A percentile compares a stretch with the other conserved stretches of the same genome.
phyloP scores from a whole-genome alignment of 768 basidiomycete genomes.

The Suillus spraguei region DNA sequence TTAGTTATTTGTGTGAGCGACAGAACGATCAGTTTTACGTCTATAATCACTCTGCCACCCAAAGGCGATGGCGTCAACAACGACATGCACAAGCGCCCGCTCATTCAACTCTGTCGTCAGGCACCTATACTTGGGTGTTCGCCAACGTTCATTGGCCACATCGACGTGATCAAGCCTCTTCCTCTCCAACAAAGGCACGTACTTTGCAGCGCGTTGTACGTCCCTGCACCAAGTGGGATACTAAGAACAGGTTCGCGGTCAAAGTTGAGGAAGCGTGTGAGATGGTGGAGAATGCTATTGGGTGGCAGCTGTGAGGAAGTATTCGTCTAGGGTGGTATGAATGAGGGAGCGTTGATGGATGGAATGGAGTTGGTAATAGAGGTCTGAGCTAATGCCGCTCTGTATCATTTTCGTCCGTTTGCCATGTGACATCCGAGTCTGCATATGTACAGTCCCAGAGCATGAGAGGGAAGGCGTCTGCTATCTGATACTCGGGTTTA shows the following conservation, averaged over 20 bases:
- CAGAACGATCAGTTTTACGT: neutral
- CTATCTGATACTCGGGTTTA: slow-evolving; percentile 94
- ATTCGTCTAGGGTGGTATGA: slow-evolving; percentile 55
- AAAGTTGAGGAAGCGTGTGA: slow-evolving; percentile 23
- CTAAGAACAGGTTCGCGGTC: slow-evolving; percentile 37
- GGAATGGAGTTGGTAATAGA: slow-evolving; percentile 56
- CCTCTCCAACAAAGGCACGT: slow-evolving; percentile 67
- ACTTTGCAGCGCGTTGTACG: slow-evolving; percentile 61
- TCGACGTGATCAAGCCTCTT: slow-evolving; percentile 72
- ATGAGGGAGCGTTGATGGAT: slow-evolving; percentile 64
- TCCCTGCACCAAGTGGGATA: slow-evolving; percentile 76
- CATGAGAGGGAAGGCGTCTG: slow-evolving; percentile 81
- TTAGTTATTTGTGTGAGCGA: neutral
- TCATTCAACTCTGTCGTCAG: slow-evolving; percentile 16
- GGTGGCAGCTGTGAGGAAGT: slow-evolving; percentile 63
- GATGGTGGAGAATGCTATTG: slow-evolving; percentile 49
- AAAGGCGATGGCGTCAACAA: neutral
- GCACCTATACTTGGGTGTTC: slow-evolving; percentile 44
- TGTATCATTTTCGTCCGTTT: slow-evolving; percentile 46
- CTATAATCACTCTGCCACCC: neutral
- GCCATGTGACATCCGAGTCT: slow-evolving; percentile 71
- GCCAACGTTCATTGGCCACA: slow-evolving; percentile 79
- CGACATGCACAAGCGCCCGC: neutral
- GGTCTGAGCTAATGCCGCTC: slow-evolving; percentile 35
- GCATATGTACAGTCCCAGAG: slow-evolving; percentile 88